Evolutionary conservation across 139 green algal genomes (phyloP).

Genomic region (Zygnema circumcarinatum): DNA sequence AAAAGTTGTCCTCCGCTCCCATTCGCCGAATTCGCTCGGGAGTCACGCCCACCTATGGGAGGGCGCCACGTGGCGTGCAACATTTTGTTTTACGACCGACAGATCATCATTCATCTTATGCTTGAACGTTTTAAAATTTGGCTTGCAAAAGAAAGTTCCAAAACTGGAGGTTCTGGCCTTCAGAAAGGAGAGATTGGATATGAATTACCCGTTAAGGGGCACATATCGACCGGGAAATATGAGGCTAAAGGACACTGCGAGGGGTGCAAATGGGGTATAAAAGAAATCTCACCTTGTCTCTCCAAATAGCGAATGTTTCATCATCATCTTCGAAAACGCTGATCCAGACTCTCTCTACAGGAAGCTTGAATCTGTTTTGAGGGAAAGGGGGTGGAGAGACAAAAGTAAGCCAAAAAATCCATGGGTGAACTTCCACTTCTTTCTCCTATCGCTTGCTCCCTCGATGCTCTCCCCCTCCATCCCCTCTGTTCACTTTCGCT

Average conservation of each 20-base stretch:
- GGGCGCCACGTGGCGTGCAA: too few species aligned
- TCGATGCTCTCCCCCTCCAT: background rate
- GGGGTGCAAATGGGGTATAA: too few species aligned
- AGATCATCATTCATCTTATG: background rate
- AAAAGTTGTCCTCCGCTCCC: slow-evolving; percentile 94
- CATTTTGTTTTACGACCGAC: too few species aligned
- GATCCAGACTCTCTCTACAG: slow-evolving; percentile 82
- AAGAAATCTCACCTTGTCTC: slow-evolving; percentile 61
- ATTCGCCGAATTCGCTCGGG: slow-evolving; percentile 80
- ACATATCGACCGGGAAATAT: too few species aligned
- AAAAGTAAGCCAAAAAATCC: background rate
- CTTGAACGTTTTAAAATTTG: background rate
- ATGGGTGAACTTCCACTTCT: background rate
- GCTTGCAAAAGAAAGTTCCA: background rate
- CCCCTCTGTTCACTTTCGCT: background rate
- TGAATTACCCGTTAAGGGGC: too few species aligned
- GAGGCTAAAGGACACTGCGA: too few species aligned
- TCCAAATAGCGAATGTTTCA: slow-evolving; percentile 85
- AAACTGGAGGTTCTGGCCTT: background rate
- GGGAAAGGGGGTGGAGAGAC: slow-evolving; percentile 10
- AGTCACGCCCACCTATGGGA: slow-evolving; percentile 73
- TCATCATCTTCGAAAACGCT: slow-evolving; percentile 89
- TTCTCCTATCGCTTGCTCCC: background rate
- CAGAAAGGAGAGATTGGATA: too few species aligned
- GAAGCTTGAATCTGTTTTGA: slow-evolving; percentile 64